Evolutionary conservation across 2,329 filamentous ascomycete species (phyloP), one percentile per base, ranked within the genome.

Genomic region (Clonostachys byssicola): DNA sequence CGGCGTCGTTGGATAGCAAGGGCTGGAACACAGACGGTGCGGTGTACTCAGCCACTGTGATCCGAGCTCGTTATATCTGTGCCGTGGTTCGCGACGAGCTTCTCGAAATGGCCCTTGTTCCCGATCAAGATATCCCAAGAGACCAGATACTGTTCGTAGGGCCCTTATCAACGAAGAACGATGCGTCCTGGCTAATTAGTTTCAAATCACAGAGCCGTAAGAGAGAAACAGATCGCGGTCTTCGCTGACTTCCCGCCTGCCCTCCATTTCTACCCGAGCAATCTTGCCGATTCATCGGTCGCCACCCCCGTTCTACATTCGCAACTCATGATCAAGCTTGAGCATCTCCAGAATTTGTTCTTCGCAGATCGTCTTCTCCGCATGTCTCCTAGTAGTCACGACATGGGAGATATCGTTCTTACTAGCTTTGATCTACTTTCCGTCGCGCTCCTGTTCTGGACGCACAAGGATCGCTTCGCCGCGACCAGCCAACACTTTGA

Each of bases 271-370:
- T 30, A 30, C 9, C 23, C 23, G 23, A 30, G 23, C 9, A 30
- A 30, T 10, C 8, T 30, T 30, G 23, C 23, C 23, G 23, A 30
- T 10, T 1, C 23, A 30, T 30, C 23, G 23, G 23, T 30, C 23
- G 23, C 23, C 10, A 30, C 23, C 9, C 9, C 23, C 8, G 9
- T 59, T 0, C 47, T 76, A 3, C 73, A 74, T 45, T 61, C 65
- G 17, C 61, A 72, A 5, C 64, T 75, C n/a, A 60, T 78, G 5
- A 59, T 77, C 2, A 66, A 67, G 7, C 65, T 80, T 4, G 68
- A 73, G 43, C 72, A 77, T 42, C 62, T 80, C 1, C 74, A 81
- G 41, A 81, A 80, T 43, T 64, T 77, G 7, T 82, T 85, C 51
- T 71, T 83, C 23, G 64, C 83, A 33, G 74, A 83, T 52, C 67